phyloP scores from a whole-genome alignment of 805 yeast species.

The Candida ponderosae region DNA sequence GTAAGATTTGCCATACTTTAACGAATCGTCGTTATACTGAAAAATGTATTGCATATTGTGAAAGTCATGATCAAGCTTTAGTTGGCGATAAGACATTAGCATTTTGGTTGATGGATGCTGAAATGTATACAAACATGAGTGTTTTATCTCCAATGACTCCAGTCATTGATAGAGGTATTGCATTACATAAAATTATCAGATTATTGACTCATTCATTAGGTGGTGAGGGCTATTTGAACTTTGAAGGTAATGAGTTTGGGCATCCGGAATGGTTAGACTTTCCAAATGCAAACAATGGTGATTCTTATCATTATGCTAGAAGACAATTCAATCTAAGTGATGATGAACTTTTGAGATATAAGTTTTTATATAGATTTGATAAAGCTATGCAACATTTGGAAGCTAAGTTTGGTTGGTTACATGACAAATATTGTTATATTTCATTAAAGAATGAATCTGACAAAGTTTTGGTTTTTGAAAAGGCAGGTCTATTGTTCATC shows the following conservation, averaged over 20 bases:
- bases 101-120: slow-evolving; percentile 97
- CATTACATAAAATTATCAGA: slow-evolving; percentile 87
- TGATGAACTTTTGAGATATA: slow-evolving; percentile 75
- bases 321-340: slow-evolving; percentile 86
- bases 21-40: slow-evolving; percentile 86
- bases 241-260: slow-evolving; percentile 97
- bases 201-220: slow-evolving; percentile 85
- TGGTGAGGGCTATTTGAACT: slow-evolving; percentile 93
- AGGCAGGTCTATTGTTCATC: slow-evolving; percentile 76
- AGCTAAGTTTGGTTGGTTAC: slow-evolving; percentile 61
- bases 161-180: slow-evolving; percentile 79
- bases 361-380: slow-evolving; percentile 75
- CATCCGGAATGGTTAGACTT: slow-evolving; percentile 99
- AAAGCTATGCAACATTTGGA: slow-evolving; percentile 77
- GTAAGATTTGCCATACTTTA: slow-evolving; percentile 68
- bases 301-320: slow-evolving; percentile 89
- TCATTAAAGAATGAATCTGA: slow-evolving; percentile 85
- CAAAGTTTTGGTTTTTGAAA: slow-evolving; percentile 82
- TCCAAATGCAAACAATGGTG: slow-evolving; percentile 83
- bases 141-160: slow-evolving; percentile 64
- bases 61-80: slow-evolving; percentile 94
- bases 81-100: slow-evolving; percentile 97
- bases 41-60: slow-evolving; percentile 86
- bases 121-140: slow-evolving; percentile 96
- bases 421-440: slow-evolving; percentile 67